Base-by-base conservation (phyloP, 2,329 filamentous ascomycete genomes). In the Colletotrichum cordylinicola region DNA sequence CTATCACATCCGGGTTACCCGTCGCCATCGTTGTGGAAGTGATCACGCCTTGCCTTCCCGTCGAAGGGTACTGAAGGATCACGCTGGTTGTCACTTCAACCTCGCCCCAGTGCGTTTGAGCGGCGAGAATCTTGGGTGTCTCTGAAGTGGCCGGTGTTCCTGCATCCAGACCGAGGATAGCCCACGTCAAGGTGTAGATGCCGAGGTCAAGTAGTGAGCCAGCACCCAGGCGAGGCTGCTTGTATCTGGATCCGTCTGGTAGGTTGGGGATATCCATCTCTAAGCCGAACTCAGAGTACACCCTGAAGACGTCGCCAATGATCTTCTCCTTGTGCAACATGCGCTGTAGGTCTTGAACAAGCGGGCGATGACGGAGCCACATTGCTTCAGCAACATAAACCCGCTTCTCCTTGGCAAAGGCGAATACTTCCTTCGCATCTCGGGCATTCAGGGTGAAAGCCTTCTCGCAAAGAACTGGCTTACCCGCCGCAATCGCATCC, bases 361-460 rank as follows among this genome's bases (percentile, higher is more conserved):
- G 77, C 0, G 87, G 85, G 21, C 82, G 85, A 79, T 85, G 85
- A 13, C 87, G 84, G 4, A 84, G 85, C 87, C 86, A 88, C 84
- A 88, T 85, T 13, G 86, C 87, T 77, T 88, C 87, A 81, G 86
- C 85, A 29, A 88, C 77, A 70, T 85, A 88, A 4, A 88, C 83
- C 10, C 84, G 83, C 72, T 85, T 85, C 33, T 77, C 72, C 72
- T 82, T 80, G 1, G 87, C 87, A 0, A 85, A 84, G 1, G 78
- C 82, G 16, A 87, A 82, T 4, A 88, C 84, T 56, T 86, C 83
- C 31, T 77, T 80, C 0, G 86, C 84, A 43, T 88, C 85, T 4
- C 68, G 78, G 0, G 84, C 83, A 18, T 84, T 88, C 43, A 88
- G 74, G 0, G 85, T 81, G 71, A 89, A 87, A 0, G 87, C 80